These are phyloP conservation scores for Candida saitoana DNA, from an alignment of 805 yeast genomes.

Conservation along the genomic window DNA sequence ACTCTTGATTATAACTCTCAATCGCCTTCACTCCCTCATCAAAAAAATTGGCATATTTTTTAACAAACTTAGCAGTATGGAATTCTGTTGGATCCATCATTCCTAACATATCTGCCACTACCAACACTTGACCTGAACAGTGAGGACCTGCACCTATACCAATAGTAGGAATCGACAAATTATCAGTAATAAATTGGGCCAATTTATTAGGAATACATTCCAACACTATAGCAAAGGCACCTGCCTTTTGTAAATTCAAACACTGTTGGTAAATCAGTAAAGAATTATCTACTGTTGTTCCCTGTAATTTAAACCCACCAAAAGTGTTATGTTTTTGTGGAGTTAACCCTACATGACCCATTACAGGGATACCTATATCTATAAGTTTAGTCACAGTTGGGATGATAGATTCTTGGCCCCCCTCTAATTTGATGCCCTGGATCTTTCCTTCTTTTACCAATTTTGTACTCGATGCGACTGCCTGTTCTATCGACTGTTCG, in stretches of 20 bases:
- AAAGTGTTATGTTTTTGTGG: slow-evolving; percentile 79
- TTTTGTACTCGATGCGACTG: slow-evolving; percentile 52
- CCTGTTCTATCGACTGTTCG: slow-evolving; percentile 61
- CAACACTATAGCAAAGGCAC: slow-evolving; percentile 68
- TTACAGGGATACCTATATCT: slow-evolving; percentile 75
- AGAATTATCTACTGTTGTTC: slow-evolving; percentile 54
- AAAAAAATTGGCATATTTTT: slow-evolving; percentile 55
- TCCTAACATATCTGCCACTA: slow-evolving; percentile 79
- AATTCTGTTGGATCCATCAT: slow-evolving; percentile 50
- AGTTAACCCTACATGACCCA: slow-evolving; percentile 89
- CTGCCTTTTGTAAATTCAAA: slow-evolving; percentile 62
- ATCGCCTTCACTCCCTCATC: slow-evolving; percentile 50
- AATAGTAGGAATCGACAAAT: slow-evolving; percentile 70
- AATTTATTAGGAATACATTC: slow-evolving; percentile 84
- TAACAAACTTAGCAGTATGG: slow-evolving; percentile 69
- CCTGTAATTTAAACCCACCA: slow-evolving; percentile 90
- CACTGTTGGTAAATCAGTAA: slow-evolving; percentile 62
- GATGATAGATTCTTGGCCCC: slow-evolving; percentile 54
- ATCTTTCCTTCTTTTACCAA: slow-evolving; percentile 54
- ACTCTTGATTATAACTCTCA: slow-evolving; percentile 53
- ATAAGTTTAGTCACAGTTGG: slow-evolving; percentile 55
- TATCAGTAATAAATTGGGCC: slow-evolving; percentile 59
- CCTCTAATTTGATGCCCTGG: slow-evolving; percentile 82
- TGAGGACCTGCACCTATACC: slow-evolving; percentile 93
- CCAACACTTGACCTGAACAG: slow-evolving; percentile 88